phyloP scores from a whole-genome alignment of 2,329 filamentous ascomycete species.

The Aurifilum marmelostoma region DNA sequence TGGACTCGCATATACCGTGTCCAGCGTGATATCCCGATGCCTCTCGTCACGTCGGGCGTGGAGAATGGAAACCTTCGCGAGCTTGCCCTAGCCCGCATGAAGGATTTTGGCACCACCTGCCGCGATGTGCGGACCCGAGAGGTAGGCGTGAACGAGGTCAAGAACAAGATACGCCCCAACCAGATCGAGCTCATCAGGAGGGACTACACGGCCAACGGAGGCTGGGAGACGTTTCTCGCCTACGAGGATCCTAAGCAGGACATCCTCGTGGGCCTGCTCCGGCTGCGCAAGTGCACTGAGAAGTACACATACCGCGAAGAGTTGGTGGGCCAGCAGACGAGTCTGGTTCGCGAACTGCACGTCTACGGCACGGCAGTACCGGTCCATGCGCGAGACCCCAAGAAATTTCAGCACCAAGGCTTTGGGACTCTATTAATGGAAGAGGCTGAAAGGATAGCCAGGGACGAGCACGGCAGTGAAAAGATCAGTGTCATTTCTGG shows the following conservation, averaged over 20 bases:
- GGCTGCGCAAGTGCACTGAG: slow-evolving; percentile 85
- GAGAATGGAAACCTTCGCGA: slow-evolving; percentile 97
- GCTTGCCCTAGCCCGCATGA: slow-evolving; percentile 94
- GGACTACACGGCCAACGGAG: slow-evolving; percentile 93
- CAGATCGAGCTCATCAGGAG: slow-evolving; percentile 93
- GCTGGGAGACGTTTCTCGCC: slow-evolving; percentile 97
- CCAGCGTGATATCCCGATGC: slow-evolving; percentile 99
- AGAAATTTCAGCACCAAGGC: slow-evolving; percentile 98
- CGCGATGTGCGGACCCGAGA: slow-evolving; percentile 95
- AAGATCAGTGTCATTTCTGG: slow-evolving; percentile 99
- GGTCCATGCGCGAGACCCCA: slow-evolving; percentile 89
- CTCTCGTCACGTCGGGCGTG: slow-evolving; percentile 95
- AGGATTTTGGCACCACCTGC: slow-evolving; percentile 96
- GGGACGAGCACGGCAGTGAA: slow-evolving; percentile 88
- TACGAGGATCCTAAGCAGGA: slow-evolving; percentile 99
- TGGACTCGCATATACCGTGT: slow-evolving; percentile 99
- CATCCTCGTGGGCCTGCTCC: slow-evolving; percentile 88
- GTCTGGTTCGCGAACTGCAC: slow-evolving; percentile 90
- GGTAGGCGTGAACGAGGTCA: slow-evolving; percentile 98
- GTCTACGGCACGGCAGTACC: slow-evolving; percentile 98
- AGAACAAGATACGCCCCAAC: slow-evolving; percentile 95
- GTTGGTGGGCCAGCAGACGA: slow-evolving; percentile 82
- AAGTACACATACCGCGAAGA: slow-evolving; percentile 93
- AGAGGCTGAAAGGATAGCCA: slow-evolving; percentile 92
- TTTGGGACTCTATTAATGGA: slow-evolving; percentile 98